These are phyloP conservation scores for Murraya paniculata DNA, from an alignment of 345 rosid genomes.

Conservation along the genomic window DNA sequence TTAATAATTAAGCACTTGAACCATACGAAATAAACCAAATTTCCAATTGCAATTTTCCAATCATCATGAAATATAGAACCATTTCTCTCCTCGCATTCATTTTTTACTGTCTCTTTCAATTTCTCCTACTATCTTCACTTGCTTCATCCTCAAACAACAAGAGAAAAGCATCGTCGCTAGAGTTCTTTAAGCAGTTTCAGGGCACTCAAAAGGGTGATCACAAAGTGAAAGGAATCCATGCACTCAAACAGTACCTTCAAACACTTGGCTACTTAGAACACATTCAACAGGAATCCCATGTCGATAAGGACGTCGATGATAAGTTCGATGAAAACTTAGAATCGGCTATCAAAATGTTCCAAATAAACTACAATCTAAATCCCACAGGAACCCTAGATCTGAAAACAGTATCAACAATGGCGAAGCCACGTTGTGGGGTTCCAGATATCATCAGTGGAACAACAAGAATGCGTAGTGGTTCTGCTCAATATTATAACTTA, in stretches of 20 bases:
- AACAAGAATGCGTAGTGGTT: conserved; percentile 1
- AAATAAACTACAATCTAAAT: conserved; percentile 13
- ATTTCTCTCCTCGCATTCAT: neutral
- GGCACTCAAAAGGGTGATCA: conserved; percentile 14
- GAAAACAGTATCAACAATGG: conserved; percentile 1
- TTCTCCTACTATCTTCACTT: neutral
- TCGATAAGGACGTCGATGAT: neutral
- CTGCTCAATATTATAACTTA: neutral
- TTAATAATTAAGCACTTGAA: too few relatives aligned
- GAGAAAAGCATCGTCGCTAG: neutral
- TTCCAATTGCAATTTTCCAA: too few relatives aligned
- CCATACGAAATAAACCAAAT: too few relatives aligned
- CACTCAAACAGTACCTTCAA: conserved; percentile 15
- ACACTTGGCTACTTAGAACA: conserved; percentile 3
- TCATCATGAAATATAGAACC: too few relatives aligned
- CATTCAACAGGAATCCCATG: too few relatives aligned
- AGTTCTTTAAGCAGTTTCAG: conserved; percentile 7
- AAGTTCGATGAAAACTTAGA: conserved; percentile 17
- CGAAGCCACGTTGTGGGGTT: neutral
- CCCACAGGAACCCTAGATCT: conserved; percentile 11
- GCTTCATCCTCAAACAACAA: neutral
- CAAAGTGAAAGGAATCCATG: neutral
- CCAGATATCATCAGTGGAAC: conserved; percentile 18
- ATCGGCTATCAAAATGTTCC: conserved; percentile 17
- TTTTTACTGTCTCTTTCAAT: neutral